Conservation (phyloP, 23 red algal species). For the Gracilaria vermiculophylla region DNA sequence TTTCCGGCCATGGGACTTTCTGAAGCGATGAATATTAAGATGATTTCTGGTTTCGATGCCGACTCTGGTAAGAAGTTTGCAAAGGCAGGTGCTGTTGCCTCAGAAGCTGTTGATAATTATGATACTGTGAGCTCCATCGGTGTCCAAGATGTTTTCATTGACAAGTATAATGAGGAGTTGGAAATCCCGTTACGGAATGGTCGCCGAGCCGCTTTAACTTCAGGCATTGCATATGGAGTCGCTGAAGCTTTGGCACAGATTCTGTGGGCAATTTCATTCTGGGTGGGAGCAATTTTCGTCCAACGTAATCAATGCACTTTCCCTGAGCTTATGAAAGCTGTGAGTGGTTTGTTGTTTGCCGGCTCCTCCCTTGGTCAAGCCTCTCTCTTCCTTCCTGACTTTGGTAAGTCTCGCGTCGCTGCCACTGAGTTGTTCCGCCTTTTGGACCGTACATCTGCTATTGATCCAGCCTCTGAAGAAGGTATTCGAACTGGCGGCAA, state of each 20-base stretch:
- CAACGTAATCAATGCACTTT: constrained; percentile 40
- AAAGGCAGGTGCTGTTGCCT: constrained; percentile 70
- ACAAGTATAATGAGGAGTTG: constrained; percentile 67
- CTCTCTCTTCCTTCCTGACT: constrained; percentile 74
- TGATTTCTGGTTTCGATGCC: constrained; percentile 56
- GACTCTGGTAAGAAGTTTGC: constrained; percentile 62
- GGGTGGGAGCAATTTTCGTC: constrained; percentile 69
- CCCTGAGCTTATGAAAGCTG: constrained; percentile 40
- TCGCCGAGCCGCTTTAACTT: constrained; percentile 30
- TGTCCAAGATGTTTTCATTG: constrained; percentile 71
- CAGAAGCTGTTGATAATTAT: constrained; percentile 82
- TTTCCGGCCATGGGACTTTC: constrained; percentile 65
- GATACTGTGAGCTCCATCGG: constrained; percentile 81
- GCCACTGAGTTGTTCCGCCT: constrained; percentile 87
- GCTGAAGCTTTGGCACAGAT: constrained; percentile 59
- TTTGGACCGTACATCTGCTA: constrained; percentile 70
- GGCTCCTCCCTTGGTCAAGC: constrained; percentile 55
- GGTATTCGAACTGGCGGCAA: constrained; percentile 4
- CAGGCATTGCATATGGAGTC: constrained; percentile 75
- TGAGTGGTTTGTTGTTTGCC: constrained; percentile 72
- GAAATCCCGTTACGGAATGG: constrained; percentile 49
- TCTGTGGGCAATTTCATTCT: constrained; percentile 79
- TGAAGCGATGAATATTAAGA: constrained; percentile 37
- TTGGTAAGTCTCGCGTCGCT: constrained; percentile 75
- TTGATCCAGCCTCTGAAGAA: constrained; percentile 60